Base-by-base conservation (phyloP, 345 rosid genomes). In the Lepidium africanum region DNA sequence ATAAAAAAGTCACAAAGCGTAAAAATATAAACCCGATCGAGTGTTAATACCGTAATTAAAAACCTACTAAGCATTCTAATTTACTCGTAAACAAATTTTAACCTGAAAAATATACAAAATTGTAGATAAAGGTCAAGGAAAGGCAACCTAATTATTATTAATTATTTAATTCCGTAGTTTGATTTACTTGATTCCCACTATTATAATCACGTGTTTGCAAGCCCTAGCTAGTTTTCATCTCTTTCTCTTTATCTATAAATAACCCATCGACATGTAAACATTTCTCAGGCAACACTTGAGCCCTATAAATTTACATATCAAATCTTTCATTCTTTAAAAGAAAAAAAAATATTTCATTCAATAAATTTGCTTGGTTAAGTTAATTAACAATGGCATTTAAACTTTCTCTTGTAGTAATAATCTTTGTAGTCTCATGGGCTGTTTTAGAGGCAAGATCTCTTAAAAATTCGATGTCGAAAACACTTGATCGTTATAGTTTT, bases 401-500 rank as follows among this genome's bases (percentile, higher is more conserved):
- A 10, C 53, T 57, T 41, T 60, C 46, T 40, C 40, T 65, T 10
- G 54, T 39, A 14, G 2, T 65, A 15, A 65, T 71, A 21, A 32
- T 73, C 19, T 39, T 51, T 13, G 4, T 58, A 49, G 11, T 37
- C 9, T 73, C 43, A 41, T 65, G 47, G 55, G 61, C 3, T 33
- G 38, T 36, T 57, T 23, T 47, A 65, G 9, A 19, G 2, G 77
- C 40, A 65, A 73, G 77, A 73, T 21, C 54, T 43, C 39, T 39
- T 7, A 32, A 2, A 49, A 11, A 33, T 65, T 23, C 39, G 15
- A 65, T 60, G 5, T 30, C 33, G 3, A 65, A 51, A 10, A 21
- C 16, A 49, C 25, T 71, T 2, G 63, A 63, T 71, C 70, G 76
- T 37, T 63, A 37, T 55, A 71, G 76, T 32, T 71, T 71, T 71